Conservation (phyloP, 805 yeast species). For the Wickerhamomyces bovis region DNA sequence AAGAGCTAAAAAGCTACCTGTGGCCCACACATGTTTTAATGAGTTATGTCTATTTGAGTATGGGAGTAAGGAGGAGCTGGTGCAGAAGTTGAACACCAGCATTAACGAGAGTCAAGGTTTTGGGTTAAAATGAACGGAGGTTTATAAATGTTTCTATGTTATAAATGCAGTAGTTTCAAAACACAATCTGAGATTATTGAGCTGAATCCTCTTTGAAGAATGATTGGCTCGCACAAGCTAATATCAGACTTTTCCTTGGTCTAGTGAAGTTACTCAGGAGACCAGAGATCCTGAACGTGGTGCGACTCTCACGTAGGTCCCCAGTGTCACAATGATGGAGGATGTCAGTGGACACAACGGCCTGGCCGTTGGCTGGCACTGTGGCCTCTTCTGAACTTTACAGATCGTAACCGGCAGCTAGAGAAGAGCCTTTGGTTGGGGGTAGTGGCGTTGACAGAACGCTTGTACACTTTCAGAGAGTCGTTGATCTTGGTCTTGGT, state of each 20-base stretch:
- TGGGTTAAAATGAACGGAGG: constrained; percentile 49
- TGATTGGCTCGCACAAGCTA: no score
- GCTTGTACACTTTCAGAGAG: constrained; percentile 62
- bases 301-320: constrained; percentile 95
- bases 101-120: constrained; percentile 81
- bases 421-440: constrained; percentile 90
- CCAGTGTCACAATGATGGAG: constrained; percentile 84
- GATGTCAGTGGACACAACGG: constrained; percentile 81
- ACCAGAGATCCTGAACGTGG: constrained; percentile 72
- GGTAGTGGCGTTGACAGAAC: constrained; percentile 69
- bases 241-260: no score
- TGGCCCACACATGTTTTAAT: constrained; percentile 93
- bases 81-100: constrained; percentile 57
- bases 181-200: background rate
- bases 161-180: no score
- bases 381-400: constrained; percentile 62
- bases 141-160: background rate
- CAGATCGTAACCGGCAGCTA: constrained; percentile 93
- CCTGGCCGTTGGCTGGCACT: constrained; percentile 88
- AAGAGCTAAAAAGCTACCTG: constrained; percentile 49
- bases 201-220: no score
- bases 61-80: constrained; percentile 44
- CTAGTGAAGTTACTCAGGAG: no score
- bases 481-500: constrained; percentile 34
- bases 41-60: constrained; percentile 77